phyloP scores from a whole-genome alignment of 768 basidiomycete species.

The Gymnopilus dilepis region DNA sequence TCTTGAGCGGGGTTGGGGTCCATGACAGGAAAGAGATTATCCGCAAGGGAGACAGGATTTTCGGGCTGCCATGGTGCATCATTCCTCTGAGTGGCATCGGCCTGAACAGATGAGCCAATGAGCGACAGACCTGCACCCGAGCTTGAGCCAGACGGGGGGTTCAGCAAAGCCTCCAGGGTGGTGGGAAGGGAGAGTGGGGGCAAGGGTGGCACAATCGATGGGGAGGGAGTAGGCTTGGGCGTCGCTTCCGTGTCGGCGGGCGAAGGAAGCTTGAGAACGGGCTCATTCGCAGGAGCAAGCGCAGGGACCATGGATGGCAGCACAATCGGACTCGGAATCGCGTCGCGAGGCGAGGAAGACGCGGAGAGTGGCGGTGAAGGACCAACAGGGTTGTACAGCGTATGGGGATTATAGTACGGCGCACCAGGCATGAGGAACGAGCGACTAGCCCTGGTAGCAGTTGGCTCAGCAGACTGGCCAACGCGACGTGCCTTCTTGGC shows the following conservation, averaged over 20 bases:
- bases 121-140: background rate
- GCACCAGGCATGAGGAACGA: constrained; percentile 14
- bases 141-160: background rate
- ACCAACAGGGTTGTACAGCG: constrained; percentile 41
- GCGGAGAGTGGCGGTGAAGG: constrained; percentile 61
- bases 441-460: constrained; percentile 21
- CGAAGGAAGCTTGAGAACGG: background rate
- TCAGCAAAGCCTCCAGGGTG: background rate
- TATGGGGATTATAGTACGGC: constrained; percentile 25
- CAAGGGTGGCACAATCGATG: background rate
- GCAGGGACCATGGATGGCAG: constrained; percentile 7
- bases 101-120: background rate
- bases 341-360: constrained; percentile 49
- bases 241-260: background rate
- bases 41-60: background rate
- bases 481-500: constrained; percentile 26
- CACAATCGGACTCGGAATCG: constrained; percentile 23
- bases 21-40: background rate
- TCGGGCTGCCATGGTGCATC: background rate
- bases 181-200: background rate
- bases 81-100: background rate
- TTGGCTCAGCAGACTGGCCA: constrained; percentile 13
- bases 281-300: background rate
- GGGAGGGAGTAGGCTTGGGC: background rate
- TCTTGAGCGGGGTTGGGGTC: background rate